Evolutionary conservation across 345 rosid genomes (phyloP), one percentile per base, ranked within the genome.

Genomic region (Acer saccharum): DNA sequence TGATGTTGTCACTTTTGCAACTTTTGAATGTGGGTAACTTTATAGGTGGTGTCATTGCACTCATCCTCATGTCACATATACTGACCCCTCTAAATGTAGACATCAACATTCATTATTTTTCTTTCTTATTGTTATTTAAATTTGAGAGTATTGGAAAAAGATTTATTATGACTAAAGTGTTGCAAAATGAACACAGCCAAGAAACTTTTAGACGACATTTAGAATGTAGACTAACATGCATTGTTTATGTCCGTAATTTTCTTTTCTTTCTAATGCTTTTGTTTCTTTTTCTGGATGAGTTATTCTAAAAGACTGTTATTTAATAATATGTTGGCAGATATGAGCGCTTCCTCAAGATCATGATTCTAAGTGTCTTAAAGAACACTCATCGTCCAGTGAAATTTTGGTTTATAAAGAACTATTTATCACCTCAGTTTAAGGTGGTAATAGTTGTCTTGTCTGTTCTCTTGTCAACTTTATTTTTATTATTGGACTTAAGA

Each of bases 331-430:
- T 67, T 78, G 82, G 77, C 95, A 94, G 98, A 81, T 96, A 96
- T 35, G 99, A 96, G 80, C 95, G 99, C 29, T 96, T 96, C 83
- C 91, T 88, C 65, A 96, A 94, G 87, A 96, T 94, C 83, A 96
- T 96, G 99, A 96, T 96, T 81, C 87, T 96, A 55, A 94, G 95
- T 81, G 98, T 96, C 80, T 84, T 94, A 77, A 96, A 92, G 92
- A 96, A 91, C 85, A 94, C 98, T 41, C 43, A 63, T 64, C 98
- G 98, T 52, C 98, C 98, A 0, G 93, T 96, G 81, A 96, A 96
- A 81, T 96, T 96, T 88, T 96, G 99, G 99, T 96, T 96, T 85
- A 96, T 96, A 81, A 96, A 96, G 90, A 96, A 96, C 83, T 96
- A 94, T 84, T 95, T 96, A 68, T 94, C 99, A 73, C 99, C 99